Percentiles rank a stretch among this genome's conserved stretches.
Conservation (phyloP, 192 early-diverging fungal species). For the Paraglomus occultum region DNA sequence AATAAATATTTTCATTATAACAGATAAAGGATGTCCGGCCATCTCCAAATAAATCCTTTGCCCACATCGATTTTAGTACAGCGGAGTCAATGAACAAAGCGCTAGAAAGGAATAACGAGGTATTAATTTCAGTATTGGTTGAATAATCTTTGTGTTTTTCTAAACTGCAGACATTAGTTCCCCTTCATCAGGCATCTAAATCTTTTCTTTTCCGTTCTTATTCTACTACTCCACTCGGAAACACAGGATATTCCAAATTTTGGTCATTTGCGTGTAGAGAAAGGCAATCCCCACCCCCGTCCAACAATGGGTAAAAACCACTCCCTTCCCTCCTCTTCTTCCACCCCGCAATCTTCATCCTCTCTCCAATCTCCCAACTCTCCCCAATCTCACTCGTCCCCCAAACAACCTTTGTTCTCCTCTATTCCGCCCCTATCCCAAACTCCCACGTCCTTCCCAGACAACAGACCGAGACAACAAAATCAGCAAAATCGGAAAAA, state of each 20-base stretch:
- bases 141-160: background rate
- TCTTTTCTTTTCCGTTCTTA: too few species aligned
- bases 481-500: too few species aligned
- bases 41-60: slow-evolving; percentile 17
- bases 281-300: background rate
- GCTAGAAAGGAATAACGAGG: background rate
- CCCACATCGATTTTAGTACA: slow-evolving; percentile 1
- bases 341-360: too few species aligned
- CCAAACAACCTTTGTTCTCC: too few species aligned
- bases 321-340: too few species aligned
- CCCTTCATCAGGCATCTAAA: background rate
- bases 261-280: background rate
- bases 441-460: too few species aligned
- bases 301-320: too few species aligned
- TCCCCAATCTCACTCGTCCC: too few species aligned
- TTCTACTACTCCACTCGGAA: too few species aligned
- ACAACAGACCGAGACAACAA: too few species aligned
- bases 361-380: too few species aligned
- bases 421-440: too few species aligned
- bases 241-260: background rate
- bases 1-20: background rate
- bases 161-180: background rate
- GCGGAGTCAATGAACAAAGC: background rate
- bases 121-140: background rate
- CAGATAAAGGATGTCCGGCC: background rate